These are phyloP conservation scores for Effrenium voratum DNA, from an alignment of 73 alveolate genomes.

Conservation along the genomic window DNA sequence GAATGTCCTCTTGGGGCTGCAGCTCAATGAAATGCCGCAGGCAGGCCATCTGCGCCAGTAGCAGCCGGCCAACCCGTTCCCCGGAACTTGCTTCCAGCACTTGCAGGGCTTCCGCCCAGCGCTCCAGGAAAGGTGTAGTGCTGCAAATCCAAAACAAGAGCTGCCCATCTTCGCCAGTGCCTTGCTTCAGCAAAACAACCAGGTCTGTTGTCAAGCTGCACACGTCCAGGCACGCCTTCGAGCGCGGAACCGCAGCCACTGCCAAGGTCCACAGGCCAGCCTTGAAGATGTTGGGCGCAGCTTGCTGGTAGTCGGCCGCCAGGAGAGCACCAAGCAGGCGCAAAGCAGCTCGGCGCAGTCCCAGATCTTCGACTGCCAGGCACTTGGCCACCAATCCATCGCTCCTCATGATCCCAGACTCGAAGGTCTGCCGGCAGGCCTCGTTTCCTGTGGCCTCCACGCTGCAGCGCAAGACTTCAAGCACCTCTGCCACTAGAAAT, in stretches of 20 bases:
- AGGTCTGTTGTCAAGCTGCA: conserved; percentile 4
- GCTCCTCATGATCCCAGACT: background rate
- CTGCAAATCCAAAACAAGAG: conserved; percentile 60
- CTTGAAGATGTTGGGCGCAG: conserved; percentile 50
- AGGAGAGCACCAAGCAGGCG: conserved; percentile 43
- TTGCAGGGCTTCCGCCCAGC: conserved; percentile 29
- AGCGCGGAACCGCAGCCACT: background rate
- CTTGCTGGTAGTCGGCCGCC: conserved; percentile 21
- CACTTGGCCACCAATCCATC: background rate
- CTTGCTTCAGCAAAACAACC: conserved; percentile 37
- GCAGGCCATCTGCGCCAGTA: too few relatives aligned
- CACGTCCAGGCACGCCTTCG: background rate
- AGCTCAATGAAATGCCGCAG: too few relatives aligned
- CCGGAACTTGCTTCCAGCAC: background rate
- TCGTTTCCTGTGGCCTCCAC: background rate
- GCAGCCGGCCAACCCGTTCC: too few relatives aligned
- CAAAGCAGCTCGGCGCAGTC: conserved; percentile 16
- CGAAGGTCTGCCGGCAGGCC: too few relatives aligned
- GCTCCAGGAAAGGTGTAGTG: conserved; percentile 11
- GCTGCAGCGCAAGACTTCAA: conserved; percentile 18
- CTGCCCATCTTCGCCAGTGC: conserved; percentile 49
- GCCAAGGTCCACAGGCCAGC: conserved; percentile 46
- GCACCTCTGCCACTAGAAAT: background rate
- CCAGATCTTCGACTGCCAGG: background rate
- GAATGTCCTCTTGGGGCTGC: too few relatives aligned